Evolutionary conservation across 176 grass and related monocot genomes (phyloP).

Genomic region (Phoenix roebelenii): DNA sequence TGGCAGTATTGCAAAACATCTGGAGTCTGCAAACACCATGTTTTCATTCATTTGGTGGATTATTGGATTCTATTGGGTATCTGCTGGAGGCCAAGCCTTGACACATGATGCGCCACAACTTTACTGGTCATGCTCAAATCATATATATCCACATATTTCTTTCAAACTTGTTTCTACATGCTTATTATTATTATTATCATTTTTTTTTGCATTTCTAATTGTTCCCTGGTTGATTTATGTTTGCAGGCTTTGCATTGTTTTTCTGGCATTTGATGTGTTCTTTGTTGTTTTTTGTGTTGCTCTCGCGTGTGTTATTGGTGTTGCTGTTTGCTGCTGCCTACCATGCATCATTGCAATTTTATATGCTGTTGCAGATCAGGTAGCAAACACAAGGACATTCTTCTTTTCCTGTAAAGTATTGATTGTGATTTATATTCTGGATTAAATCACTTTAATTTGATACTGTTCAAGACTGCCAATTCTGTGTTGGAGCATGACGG

Average conservation of each 20-base stretch:
- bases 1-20: slow-evolving; percentile 2
- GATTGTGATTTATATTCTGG: too few relatives aligned
- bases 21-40: slow-evolving; percentile 14
- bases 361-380: slow-evolving; percentile 41
- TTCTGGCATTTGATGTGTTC: slow-evolving; percentile 47
- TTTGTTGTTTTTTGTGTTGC: slow-evolving; percentile 40
- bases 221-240: not conserved
- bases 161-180: slow-evolving; percentile 7
- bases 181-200: not conserved
- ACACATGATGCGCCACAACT: slow-evolving; percentile 11
- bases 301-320: slow-evolving; percentile 34
- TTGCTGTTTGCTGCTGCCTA: slow-evolving; percentile 45
- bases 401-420: too few relatives aligned
- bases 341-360: slow-evolving; percentile 47
- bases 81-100: slow-evolving; percentile 11
- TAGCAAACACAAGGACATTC: slow-evolving; percentile 1
- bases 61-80: slow-evolving; percentile 14
- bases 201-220: slow-evolving; percentile 1
- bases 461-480: too few relatives aligned
- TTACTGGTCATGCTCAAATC: slow-evolving; percentile 5
- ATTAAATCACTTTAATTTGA: too few relatives aligned
- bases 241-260: slow-evolving; percentile 42
- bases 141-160: not conserved
- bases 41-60: slow-evolving; percentile 19
- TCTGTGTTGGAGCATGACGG: too few relatives aligned